Percentiles rank a stretch among this genome's conserved stretches.
Evolutionary conservation across 306 rosid species (phyloP).

Genomic region (Gynostemma pentaphyllum): DNA sequence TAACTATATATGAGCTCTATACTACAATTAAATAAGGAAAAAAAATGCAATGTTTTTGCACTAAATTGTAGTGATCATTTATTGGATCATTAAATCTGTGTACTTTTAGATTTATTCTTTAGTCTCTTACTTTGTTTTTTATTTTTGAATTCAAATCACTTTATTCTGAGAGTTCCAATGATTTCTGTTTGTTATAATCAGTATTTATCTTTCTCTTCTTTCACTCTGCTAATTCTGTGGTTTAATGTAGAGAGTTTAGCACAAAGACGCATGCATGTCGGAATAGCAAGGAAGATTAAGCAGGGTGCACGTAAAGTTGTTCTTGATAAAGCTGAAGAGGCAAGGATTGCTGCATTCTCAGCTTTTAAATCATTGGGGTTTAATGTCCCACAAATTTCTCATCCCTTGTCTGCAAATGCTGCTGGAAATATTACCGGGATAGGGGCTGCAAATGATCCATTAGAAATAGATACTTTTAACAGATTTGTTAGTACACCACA

Average conservation of each 20-base stretch:
- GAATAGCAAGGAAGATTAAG: conserved; percentile 90
- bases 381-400: conserved; percentile 59
- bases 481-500: conserved; percentile 26
- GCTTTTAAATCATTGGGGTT: conserved; percentile 86
- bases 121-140: background rate
- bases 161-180: background rate
- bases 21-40: background rate
- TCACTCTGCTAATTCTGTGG: conserved; percentile 9
- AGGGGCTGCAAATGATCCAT: conserved; percentile 38
- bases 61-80: background rate
- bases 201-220: conserved; percentile 6
- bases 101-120: background rate
- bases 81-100: background rate
- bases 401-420: conserved; percentile 25
- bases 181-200: background rate
- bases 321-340: conserved; percentile 96
- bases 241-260: conserved; percentile 47
- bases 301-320: conserved; percentile 89
- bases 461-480: conserved; percentile 38
- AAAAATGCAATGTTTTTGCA: background rate
- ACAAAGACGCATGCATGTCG: conserved; percentile 59
- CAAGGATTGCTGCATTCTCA: conserved; percentile 75
- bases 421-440: conserved; percentile 30
- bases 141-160: conserved; percentile 6
- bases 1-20: background rate